Base-by-base conservation (phyloP, 2,329 filamentous ascomycete species). In the Blastomyces emzantsi region DNA sequence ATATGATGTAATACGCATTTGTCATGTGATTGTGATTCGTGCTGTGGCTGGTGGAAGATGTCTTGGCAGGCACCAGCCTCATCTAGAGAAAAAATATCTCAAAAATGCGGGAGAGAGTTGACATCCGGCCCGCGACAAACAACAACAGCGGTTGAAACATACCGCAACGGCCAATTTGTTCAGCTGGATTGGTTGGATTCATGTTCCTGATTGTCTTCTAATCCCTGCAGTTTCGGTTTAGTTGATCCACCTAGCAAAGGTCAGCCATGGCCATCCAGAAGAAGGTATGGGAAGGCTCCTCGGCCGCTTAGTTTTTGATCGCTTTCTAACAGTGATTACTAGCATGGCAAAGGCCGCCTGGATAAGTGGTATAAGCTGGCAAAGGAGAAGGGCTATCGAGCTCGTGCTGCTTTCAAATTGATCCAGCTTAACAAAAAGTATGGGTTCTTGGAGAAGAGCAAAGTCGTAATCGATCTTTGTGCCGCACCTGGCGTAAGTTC, bases 381-480 rank as follows among this genome's bases (percentile, higher is more conserved):
- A 66, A 99, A 99, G 78, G 94, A 99, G 77, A 97, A 97, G 78
- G 94, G 94, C 67, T 99, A 97, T 75, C 85, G 94, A 72, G 93
- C 94, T 66, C 86, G 94, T 83, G 92, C 94, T 70, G 92, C 94
- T 63, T 97, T 97, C 84, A 99, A 99, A 80, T 80, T 99, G 70
- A 93, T 99, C 70, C 93, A 99, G 77, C 81, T 99, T 71, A 99
- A 99, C 81, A 97, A 97, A 80, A 97, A 97, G 76, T 99, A 96
- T 88, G 90, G 91, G 69, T 99, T 99, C 78, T 82, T 99, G 70
- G 92, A 97, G 77, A 93, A 95, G 82, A 95, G 91, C 78, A 96
- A 90, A 81, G 94, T 97, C 71, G 81, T 97, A 66, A 83, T 99
- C 75, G 95, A 99, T 87, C 89, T 99, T 74, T 99, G 94, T 80